A percentile compares a stretch with the other conserved stretches of the same genome.
Conservation (phyloP, 306 rosid genomes). For the Pyrus betulifolia region DNA sequence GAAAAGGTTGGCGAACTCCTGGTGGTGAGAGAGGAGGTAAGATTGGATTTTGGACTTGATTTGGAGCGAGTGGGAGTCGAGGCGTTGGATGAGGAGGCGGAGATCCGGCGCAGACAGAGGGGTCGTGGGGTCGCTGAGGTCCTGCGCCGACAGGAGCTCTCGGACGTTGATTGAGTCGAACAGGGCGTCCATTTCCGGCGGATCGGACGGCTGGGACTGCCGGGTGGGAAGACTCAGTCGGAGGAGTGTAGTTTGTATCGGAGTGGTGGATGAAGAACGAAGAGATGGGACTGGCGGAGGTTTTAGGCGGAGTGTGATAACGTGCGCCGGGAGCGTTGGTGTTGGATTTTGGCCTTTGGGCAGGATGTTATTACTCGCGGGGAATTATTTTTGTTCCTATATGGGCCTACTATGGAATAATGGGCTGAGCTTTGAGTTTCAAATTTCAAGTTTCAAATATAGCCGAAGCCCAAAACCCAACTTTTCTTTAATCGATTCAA, state of each 20-base stretch:
- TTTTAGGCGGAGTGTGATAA: not conserved
- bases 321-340: not conserved
- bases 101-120: slow-evolving; percentile 97
- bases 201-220: slow-evolving; percentile 1
- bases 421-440: not conserved
- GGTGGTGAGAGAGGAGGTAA: slow-evolving; percentile 64
- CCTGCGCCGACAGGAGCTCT: slow-evolving; percentile 77
- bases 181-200: slow-evolving; percentile 56
- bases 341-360: not conserved
- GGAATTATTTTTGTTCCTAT: not conserved
- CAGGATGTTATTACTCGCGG: not conserved
- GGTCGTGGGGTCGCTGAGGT: slow-evolving; percentile 72
- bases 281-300: not conserved
- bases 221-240: not conserved
- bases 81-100: slow-evolving; percentile 83
- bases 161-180: slow-evolving; percentile 67
- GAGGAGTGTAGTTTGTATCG: not conserved
- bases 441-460: too few species aligned
- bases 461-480: too few species aligned
- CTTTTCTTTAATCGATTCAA: too few species aligned
- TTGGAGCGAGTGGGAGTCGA: slow-evolving; percentile 84
- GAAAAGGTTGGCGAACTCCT: slow-evolving; percentile 62
- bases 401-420: not conserved
- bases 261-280: not conserved
- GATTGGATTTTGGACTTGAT: slow-evolving; percentile 70